Evolutionary conservation across 371 early-diverging fungal genomes (phyloP).

Genomic region (Mortierella sp.): DNA sequence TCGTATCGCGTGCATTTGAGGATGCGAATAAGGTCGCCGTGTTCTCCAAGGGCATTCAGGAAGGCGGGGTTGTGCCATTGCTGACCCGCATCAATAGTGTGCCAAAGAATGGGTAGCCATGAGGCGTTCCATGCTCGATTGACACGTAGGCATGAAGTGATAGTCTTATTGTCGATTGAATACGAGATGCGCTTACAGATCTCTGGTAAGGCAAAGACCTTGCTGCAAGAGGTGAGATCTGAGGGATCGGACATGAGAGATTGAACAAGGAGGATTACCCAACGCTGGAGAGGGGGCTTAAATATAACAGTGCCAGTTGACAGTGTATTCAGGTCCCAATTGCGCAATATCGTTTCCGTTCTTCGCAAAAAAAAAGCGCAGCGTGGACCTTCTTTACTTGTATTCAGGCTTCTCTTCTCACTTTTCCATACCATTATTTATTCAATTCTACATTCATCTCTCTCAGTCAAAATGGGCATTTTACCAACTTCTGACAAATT

Average conservation of each 20-base stretch:
- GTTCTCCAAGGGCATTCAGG: constrained; percentile 18
- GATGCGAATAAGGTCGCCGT: constrained; percentile 38
- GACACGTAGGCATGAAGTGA: constrained; percentile 24
- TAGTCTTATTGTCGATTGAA: constrained; percentile 15
- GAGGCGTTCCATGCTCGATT: constrained; percentile 26
- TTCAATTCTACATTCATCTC: background rate
- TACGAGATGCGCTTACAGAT: constrained; percentile 32
- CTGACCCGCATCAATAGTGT: constrained; percentile 31
- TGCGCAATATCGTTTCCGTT: background rate
- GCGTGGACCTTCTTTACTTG: background rate
- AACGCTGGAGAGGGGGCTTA: too few species aligned
- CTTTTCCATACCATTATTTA: background rate
- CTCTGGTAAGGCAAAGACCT: constrained; percentile 37
- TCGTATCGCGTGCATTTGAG: constrained; percentile 44
- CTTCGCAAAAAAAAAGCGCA: background rate
- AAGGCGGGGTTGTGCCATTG: constrained; percentile 31
- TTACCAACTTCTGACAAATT: constrained; percentile 36
- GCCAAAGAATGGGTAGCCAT: constrained; percentile 46
- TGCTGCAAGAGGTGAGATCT: constrained; percentile 6
- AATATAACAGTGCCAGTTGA: too few species aligned
- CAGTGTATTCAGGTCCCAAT: background rate
- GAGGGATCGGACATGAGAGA: background rate
- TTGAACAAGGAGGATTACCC: background rate
- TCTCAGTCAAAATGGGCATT: constrained; percentile 38
- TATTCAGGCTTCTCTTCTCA: background rate